Percentiles rank a stretch among this genome's conserved stretches.
These are phyloP conservation scores for Brassica cretica DNA, from an alignment of 345 rosid species.

Conservation along the genomic window DNA sequence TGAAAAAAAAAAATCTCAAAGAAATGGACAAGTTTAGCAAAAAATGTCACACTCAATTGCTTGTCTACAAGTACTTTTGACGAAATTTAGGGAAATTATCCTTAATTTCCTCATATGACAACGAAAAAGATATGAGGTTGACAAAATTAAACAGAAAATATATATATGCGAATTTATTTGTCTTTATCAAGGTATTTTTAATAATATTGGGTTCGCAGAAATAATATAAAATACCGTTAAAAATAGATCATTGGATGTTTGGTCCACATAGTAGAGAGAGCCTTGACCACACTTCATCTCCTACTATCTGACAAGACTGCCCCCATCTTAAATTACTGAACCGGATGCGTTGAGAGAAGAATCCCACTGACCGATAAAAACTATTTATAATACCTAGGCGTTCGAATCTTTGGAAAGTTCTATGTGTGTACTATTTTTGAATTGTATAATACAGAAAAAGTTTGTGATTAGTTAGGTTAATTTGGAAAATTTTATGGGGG, in stretches of 20 bases:
- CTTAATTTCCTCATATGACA: neutral
- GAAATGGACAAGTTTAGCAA: neutral
- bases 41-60: neutral
- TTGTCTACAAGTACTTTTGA: neutral
- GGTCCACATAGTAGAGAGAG: constrained; percentile 32
- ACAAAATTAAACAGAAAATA: constrained; percentile 5
- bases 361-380: neutral
- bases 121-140: constrained; percentile 25
- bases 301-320: constrained; percentile 16
- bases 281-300: constrained; percentile 36
- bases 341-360: neutral
- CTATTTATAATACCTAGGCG: neutral
- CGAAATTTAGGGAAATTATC: neutral
- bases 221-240: constrained; percentile 31
- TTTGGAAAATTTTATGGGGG: neutral
- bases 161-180: constrained; percentile 6
- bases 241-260: constrained; percentile 35
- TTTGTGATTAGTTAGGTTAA: neutral
- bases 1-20: neutral
- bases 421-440: neutral
- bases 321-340: constrained; percentile 3
- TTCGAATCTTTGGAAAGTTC: neutral
- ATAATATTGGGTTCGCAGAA: neutral
- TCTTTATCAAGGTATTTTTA: constrained; percentile 11
- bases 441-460: neutral